Percentiles rank a stretch among this genome's conserved stretches.
Conservation (phyloP, 257 asterid species). For the Verbascum thapsus region DNA sequence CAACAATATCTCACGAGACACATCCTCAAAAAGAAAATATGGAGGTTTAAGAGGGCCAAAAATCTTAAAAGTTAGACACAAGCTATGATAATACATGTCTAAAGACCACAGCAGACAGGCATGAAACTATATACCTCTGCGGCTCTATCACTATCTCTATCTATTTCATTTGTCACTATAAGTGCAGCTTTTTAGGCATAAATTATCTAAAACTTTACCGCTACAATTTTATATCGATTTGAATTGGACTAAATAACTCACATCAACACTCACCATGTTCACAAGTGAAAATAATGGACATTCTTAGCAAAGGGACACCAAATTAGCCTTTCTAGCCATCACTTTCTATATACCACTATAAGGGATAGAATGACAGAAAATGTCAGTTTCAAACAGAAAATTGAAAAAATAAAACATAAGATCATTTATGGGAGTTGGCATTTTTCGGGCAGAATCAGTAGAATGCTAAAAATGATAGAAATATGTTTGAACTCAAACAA, state of each 20-base stretch:
- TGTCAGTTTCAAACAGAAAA: not conserved
- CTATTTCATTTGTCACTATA: slow-evolving; percentile 1
- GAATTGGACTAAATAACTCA: slow-evolving; percentile 22
- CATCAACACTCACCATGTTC: slow-evolving; percentile 17
- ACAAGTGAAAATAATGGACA: slow-evolving; percentile 3
- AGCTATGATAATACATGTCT: slow-evolving; percentile 12
- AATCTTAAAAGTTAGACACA: not conserved
- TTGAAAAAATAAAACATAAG: not conserved
- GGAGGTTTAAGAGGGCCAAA: slow-evolving; percentile 5
- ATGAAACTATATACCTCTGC: slow-evolving; percentile 12
- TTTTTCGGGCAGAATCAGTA: not conserved
- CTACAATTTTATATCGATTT: slow-evolving; percentile 6
- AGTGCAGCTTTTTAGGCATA: not conserved
- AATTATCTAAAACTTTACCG: not conserved
- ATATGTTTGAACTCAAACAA: not conserved
- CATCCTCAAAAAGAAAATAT: not conserved
- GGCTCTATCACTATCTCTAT: slow-evolving; percentile 13
- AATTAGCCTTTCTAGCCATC: too few species aligned
- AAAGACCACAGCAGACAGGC: slow-evolving; percentile 1
- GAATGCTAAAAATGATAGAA: slow-evolving; percentile 10
- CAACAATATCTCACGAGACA: not conserved
- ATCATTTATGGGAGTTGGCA: not conserved
- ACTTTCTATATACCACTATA: slow-evolving; percentile 2
- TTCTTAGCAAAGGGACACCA: too few species aligned
- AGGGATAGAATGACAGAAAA: not conserved